These are phyloP conservation scores for Phytophthora sansomeana DNA, from an alignment of 352 stramenopile genomes.

Conservation along the genomic window DNA sequence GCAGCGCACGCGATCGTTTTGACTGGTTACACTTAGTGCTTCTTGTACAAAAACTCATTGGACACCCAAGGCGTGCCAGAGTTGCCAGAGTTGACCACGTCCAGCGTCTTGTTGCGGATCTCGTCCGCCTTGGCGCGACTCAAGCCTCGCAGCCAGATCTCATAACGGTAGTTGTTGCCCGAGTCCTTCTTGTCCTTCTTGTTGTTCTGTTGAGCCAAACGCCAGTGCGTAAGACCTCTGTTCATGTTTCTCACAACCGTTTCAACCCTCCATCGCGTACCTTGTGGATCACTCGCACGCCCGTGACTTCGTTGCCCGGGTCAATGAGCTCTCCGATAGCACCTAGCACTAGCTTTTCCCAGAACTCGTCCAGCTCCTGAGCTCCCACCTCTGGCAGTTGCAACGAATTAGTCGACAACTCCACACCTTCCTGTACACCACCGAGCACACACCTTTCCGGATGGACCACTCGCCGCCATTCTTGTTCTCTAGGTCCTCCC, in stretches of 20 bases:
- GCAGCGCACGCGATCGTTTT: constrained; percentile 9
- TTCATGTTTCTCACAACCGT: background rate
- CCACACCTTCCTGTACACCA: background rate
- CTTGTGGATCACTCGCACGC: constrained; percentile 92
- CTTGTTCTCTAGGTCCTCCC: constrained; percentile 92
- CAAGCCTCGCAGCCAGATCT: constrained; percentile 81
- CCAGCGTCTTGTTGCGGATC: constrained; percentile 75
- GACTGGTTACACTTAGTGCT: constrained; percentile 64
- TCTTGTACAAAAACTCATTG: constrained; percentile 85
- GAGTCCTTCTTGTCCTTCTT: constrained; percentile 87
- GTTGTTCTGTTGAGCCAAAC: constrained; percentile 70
- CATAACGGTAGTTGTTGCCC: constrained; percentile 87
- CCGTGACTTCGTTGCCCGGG: constrained; percentile 88
- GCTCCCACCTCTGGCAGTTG: constrained; percentile 61
- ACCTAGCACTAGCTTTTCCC: constrained; percentile 91
- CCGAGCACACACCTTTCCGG: constrained; percentile 59
- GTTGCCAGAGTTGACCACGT: constrained; percentile 74
- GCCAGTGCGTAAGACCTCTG: background rate
- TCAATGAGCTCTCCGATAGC: constrained; percentile 92
- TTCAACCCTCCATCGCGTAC: constrained; percentile 30
- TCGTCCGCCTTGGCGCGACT: constrained; percentile 74
- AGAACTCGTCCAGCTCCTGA: constrained; percentile 88
- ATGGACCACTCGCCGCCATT: constrained; percentile 89
- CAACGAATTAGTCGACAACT: constrained; percentile 1
- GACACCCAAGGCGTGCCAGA: constrained; percentile 52